These are phyloP conservation scores for Lyophyllum atratum DNA, from an alignment of 768 basidiomycete genomes.

Conservation along the genomic window DNA sequence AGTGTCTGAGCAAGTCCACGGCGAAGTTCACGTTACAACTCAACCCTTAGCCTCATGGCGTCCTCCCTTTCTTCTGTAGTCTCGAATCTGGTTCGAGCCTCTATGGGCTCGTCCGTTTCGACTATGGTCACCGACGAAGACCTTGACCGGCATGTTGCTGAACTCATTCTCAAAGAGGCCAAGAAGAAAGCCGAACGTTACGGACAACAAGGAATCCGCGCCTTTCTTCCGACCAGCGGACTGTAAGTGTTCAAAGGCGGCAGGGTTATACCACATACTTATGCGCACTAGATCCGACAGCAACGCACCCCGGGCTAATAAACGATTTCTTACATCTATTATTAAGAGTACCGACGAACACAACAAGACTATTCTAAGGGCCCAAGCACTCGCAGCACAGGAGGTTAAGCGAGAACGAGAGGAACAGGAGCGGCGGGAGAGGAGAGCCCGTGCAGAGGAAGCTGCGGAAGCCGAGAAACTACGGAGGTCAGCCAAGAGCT, in stretches of 20 bases:
- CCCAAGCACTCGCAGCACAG: constrained; percentile 72
- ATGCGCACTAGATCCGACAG: constrained; percentile 54
- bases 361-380: constrained; percentile 79
- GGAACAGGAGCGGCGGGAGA: constrained; percentile 64
- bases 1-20: background rate
- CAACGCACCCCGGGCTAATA: constrained; percentile 79
- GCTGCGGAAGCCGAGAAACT: constrained; percentile 68
- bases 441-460: constrained; percentile 72
- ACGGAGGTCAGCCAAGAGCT: constrained; percentile 33
- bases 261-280: background rate
- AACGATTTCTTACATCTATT: constrained; percentile 81
- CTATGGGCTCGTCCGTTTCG: constrained; percentile 68
- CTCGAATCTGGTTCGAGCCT: constrained; percentile 75
- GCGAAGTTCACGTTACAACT: background rate
- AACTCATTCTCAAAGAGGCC: constrained; percentile 90
- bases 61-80: constrained; percentile 86
- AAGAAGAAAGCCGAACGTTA: constrained; percentile 88
- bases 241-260: constrained; percentile 35
- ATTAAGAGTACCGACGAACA: constrained; percentile 96
- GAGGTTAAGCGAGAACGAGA: constrained; percentile 69
- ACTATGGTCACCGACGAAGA: constrained; percentile 73
- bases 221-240: constrained; percentile 63
- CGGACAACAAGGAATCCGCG: constrained; percentile 72
- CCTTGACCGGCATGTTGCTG: constrained; percentile 89
- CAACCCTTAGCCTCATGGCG: constrained; percentile 19